Base-by-base conservation (phyloP, 768 basidiomycete genomes). In the Leccinum disarticulatum region DNA sequence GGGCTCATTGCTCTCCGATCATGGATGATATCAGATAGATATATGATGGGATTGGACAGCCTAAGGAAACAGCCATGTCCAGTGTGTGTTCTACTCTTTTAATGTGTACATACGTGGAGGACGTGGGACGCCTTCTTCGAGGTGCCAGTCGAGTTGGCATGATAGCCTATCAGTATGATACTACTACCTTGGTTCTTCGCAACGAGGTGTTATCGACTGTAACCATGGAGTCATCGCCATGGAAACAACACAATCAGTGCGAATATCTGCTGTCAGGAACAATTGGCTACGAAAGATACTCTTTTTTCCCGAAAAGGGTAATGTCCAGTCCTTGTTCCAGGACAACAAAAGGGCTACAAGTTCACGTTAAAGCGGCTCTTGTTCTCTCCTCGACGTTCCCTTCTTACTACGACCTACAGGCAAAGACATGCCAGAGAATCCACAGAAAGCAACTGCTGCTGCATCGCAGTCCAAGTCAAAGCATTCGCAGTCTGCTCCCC, bases 401-500 rank as follows among this genome's bases (percentile, higher is more conserved):
- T n/a, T 61, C 54, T 57, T 43, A 49, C 51, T 28, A 33, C 41
- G 8, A 49, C 47, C 13, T 19, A 30, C 6, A 46, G 43, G 43
- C 48, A 46, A 57, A 67, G 59, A 28, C 27, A 74, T 74, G 73
- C 65, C 73, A 61, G 73, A 74, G n/a, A 64, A 54, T 47, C 38
- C 36, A 54, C 59, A 68, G 28, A 53, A 68, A 46, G 51, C 60
- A 13, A 15, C 66, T 19, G 46, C 70, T 10, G 62, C 67, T 25
- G 56, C 64, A 51, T 61, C 70, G 13, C 61, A 67, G 28, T 64
- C 73, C 35, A 76, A 75, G 54, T 70, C 80, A n/a, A 82, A 82
- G 72, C 80, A 82, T 22, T 77, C 81, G 17, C 74, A 76, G 31
- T 66, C 82, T 47, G 83, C 88, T 14, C 89, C 91, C 22, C 82